phyloP scores from a whole-genome alignment of 2,329 filamentous ascomycete genomes.

The Ascochyta clinopodiicola region DNA sequence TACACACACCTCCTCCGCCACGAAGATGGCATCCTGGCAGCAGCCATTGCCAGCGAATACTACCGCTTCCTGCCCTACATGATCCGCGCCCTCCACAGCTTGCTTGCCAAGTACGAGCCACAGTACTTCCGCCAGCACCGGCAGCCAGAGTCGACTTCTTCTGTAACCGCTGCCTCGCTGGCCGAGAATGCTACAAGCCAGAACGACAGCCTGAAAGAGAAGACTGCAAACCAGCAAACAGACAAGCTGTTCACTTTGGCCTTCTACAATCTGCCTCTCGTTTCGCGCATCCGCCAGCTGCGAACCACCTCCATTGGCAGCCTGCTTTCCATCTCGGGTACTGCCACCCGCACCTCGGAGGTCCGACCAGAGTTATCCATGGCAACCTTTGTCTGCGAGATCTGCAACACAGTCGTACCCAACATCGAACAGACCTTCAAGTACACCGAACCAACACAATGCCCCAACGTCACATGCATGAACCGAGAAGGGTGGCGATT shows the following conservation, averaged over 20 bases:
- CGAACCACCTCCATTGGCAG: conserved; percentile 91
- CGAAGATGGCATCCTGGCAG: conserved; percentile 80
- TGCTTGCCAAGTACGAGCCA: conserved; percentile 93
- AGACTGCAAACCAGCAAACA: conserved; percentile 90
- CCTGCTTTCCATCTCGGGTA: conserved; percentile 93
- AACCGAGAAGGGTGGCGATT: conserved; percentile 94
- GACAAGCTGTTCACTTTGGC: conserved; percentile 94
- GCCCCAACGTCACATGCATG: conserved; percentile 83
- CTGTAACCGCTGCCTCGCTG: conserved; percentile 71
- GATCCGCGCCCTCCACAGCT: conserved; percentile 84
- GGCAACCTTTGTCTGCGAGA: conserved; percentile 90
- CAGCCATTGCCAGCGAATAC: conserved; percentile 87
- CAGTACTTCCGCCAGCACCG: conserved; percentile 92
- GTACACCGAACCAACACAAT: conserved; percentile 96
- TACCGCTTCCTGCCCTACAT: conserved; percentile 95
- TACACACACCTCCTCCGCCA: conserved; percentile 81
- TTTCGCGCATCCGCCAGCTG: conserved; percentile 83
- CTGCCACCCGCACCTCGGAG: conserved; percentile 95
- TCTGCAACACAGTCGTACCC: conserved; percentile 80
- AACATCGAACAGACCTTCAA: conserved; percentile 98
- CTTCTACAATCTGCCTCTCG: conserved; percentile 89
- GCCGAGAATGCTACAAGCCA: conserved; percentile 65
- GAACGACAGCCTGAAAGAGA: conserved; percentile 65
- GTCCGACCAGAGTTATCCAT: conserved; percentile 91
- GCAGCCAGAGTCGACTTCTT: conserved; percentile 77